Evolutionary conservation across 495 filamentous ascomycete genomes (phyloP), one percentile per base, ranked within the genome.

Genomic region (Penicillium steckii): DNA sequence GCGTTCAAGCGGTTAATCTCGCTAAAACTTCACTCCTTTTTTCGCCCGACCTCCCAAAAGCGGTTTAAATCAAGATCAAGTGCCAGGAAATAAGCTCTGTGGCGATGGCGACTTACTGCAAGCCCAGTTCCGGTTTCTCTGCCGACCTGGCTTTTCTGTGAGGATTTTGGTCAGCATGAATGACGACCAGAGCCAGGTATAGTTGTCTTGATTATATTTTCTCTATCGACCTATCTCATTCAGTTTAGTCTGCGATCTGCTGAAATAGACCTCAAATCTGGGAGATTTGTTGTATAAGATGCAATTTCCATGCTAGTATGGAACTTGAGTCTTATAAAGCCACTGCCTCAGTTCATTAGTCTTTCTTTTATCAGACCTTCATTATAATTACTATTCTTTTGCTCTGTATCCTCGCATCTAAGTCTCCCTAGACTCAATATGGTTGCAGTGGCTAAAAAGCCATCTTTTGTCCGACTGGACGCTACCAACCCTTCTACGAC

Each of bases 401-500:
- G 33, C 15, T 15, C 15, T 12, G 3, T 37, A 19, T 37, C 18
- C 33, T 37, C 8, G 3, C 3, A 19, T 37, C n/a, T 37, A 37
- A 7, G 8, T n/a, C 3, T n/a, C 3, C 18, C 13, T 22, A 17
- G 8, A 15, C 26, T 17, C 32, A 41, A 12, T 2, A 53, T 53
- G 50, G 17, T 41, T n/a, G 23, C 18, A 4, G 17, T 19, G 18
- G 27, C 15, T 4, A 12, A 44, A n/a, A 29, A 38, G 8, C 32
- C 44, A 7, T 49, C 37, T 2, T 48, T 60, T 9, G 44, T 35
- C 10, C 48, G 57, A 13, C 33, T 60, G 23, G 29, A 60, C n/a
- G 53, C 57, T 18, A 7, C 25, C 10, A 38, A 55, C 2, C 29
- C 38, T 33, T 44, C 42, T 8, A 52, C 53, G 6, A 60, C 57